Evolutionary conservation across 306 rosid species (phyloP), one percentile per base, ranked within the genome.

Genomic region (Trifolium repens): DNA sequence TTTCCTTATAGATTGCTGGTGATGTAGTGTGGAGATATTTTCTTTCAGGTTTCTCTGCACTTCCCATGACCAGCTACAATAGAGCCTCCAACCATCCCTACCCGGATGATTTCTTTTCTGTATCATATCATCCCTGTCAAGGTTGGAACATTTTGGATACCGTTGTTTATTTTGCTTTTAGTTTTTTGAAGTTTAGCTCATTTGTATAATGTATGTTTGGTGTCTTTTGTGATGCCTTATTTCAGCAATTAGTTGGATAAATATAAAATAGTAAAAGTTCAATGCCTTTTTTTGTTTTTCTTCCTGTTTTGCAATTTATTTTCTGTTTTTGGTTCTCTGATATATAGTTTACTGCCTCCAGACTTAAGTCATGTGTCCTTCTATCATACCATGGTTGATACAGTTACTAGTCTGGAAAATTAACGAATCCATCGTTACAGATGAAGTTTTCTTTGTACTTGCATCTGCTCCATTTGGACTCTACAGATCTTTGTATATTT

Each of bases 281-380:
- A 37, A 0, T 37, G 40, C 40, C 7, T 22, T 22, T 22, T 22
- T 22, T 17, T 17, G 19, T 17, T 22, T 22, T 22, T 22, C 24
- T 22, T 22, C 24, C 24, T 22, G 24, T 22, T 11, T 43, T 43
- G 14, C 14, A 43, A 9, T 43, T 44, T 44, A 0, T 46, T 50
- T 3, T 1, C 8, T 12, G n/a, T 5, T 67, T 14, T 58, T 24
- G 9, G 59, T 15, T 46, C 9, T 47, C 24, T 65, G 14, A 5
- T 22, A 24, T 15, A 11, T 49, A 66, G 46, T 60, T 60, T 53
- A 19, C 24, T 80, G 7, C 37, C 16, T 34, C 84, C 92, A 84
- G 91, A 71, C 91, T 59, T 73, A 63, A 89, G 93, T 89, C 96
- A 88, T 44, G 91, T 89, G 73, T 88, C 89, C 43, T 77, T 75